A percentile compares a stretch with the other conserved stretches of the same genome.
phyloP scores from a whole-genome alignment of 257 asterid genomes.

The Jacaranda mimosifolia region DNA sequence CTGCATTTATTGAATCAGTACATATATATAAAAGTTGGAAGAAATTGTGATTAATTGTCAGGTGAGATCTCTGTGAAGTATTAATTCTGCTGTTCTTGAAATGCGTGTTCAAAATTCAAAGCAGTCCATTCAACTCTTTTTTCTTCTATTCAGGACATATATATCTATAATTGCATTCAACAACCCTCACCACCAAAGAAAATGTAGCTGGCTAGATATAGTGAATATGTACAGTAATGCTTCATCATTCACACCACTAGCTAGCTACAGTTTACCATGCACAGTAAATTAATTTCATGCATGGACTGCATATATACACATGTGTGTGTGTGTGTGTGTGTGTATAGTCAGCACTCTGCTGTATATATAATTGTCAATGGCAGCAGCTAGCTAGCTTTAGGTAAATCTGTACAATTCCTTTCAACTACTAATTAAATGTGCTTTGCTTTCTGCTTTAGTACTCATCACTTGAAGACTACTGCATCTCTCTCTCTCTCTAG shows the following conservation, averaged over 20 bases:
- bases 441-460: conserved; percentile 30
- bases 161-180: not conserved
- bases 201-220: not conserved
- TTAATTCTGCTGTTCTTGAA: conserved; percentile 21
- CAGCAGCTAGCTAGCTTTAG: conserved; percentile 15
- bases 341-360: not conserved
- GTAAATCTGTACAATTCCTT: conserved; percentile 11
- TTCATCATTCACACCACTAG: too few species aligned
- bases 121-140: not conserved
- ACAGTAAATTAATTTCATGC: too few species aligned
- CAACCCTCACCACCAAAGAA: not conserved
- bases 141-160: not conserved
- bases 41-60: conserved; percentile 8
- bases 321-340: not conserved
- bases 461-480: conserved; percentile 19
- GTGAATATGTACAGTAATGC: too few species aligned
- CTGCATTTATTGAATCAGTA: not conserved
- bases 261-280: too few species aligned
- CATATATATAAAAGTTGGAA: not conserved
- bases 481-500: not conserved
- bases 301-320: not conserved
- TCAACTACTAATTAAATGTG: conserved; percentile 21
- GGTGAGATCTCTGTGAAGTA: conserved; percentile 23
- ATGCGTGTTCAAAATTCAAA: conserved; percentile 22
- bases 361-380: not conserved